Base-by-base conservation (phyloP, 768 basidiomycete genomes). In the Macrolepiota dolichaula region DNA sequence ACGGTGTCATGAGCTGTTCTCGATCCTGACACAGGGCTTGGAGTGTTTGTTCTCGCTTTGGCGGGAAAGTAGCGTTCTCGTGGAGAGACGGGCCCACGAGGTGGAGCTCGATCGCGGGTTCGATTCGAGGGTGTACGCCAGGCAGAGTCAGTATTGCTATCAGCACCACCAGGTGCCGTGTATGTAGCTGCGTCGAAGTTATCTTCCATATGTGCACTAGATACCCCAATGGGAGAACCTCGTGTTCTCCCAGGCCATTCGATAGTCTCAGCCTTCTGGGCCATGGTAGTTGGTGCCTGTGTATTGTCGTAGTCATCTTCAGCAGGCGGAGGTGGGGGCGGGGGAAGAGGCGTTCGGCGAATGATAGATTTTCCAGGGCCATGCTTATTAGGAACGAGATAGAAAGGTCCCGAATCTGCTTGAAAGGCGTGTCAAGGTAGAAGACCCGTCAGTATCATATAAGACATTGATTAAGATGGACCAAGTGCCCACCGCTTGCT, bases 271-370 rank as follows among this genome's bases (percentile, higher is more conserved):
- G 61, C 66, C 10, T 67, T 70, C 50, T 70, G 67, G 22, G 72
- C 69, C 49, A 69, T 70, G 12, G 69, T 70, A n/a, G 65, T 63
- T 9, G 47, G 62, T 9, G 66, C 66, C 13, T 70, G 70, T 25
- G 74, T 76, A 46, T 73, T 72, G 64, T 79, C 76, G 58, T 77
- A 78, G 63, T 77, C 74, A 50, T 78, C 76, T 49, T 76, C 72
- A 57, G 75, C 62, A 17, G 73, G 74, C 22, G 73, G 63, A 1
- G 25, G 11, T n/a, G 75, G 76, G 27, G 76, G 75, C 5, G 73
- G 73, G 0, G 79, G 75, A 15, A 77, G 71, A 36, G 70, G 73
- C 25, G 74, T 76, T 25, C 77, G 74, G 53, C 72, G 72, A 19
- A 77, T 68, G 58, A 75, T 67, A 3, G 69, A 71, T 63, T 77